Evolutionary conservation across 2,329 filamentous ascomycete species (phyloP).

Genomic region (Colletotrichum lini): DNA sequence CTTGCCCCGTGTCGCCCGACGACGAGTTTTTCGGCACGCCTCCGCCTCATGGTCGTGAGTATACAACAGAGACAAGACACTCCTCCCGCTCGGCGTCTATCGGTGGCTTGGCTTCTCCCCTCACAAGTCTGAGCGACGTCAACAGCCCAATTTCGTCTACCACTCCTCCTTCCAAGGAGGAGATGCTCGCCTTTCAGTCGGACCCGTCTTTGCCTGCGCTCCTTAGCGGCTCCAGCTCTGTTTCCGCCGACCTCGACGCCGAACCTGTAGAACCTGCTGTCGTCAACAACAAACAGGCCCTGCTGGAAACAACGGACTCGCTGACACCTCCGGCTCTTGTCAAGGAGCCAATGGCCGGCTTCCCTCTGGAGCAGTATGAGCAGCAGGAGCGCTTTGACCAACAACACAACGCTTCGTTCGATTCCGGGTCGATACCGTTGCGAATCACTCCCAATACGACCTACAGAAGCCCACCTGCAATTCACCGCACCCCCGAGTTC

Average conservation of each 20-base stretch:
- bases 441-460: slow-evolving; percentile 37
- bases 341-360: slow-evolving; percentile 63
- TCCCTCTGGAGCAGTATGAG: slow-evolving; percentile 60
- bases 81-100: slow-evolving; percentile 69
- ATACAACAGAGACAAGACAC: slow-evolving; percentile 60
- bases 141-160: slow-evolving; percentile 63
- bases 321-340: slow-evolving; percentile 66
- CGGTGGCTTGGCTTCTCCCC: slow-evolving; percentile 62
- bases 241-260: slow-evolving; percentile 74
- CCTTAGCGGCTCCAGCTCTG: slow-evolving; percentile 74
- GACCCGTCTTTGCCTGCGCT: slow-evolving; percentile 76
- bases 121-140: slow-evolving; percentile 69
- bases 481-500: slow-evolving; percentile 36
- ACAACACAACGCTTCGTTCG: slow-evolving; percentile 41
- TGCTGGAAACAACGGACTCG: slow-evolving; percentile 68
- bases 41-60: slow-evolving; percentile 54
- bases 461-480: slow-evolving; percentile 14
- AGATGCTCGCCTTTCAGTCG: slow-evolving; percentile 70
- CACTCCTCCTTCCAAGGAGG: slow-evolving; percentile 58
- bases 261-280: slow-evolving; percentile 69
- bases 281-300: slow-evolving; percentile 57
- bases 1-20: slow-evolving; percentile 64
- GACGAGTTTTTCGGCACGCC: slow-evolving; percentile 52
- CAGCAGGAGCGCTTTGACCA: slow-evolving; percentile 52
- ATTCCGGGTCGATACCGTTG: slow-evolving; percentile 49